phyloP scores from a whole-genome alignment of 2,329 filamentous ascomycete genomes.

The Diatrype stigma region DNA sequence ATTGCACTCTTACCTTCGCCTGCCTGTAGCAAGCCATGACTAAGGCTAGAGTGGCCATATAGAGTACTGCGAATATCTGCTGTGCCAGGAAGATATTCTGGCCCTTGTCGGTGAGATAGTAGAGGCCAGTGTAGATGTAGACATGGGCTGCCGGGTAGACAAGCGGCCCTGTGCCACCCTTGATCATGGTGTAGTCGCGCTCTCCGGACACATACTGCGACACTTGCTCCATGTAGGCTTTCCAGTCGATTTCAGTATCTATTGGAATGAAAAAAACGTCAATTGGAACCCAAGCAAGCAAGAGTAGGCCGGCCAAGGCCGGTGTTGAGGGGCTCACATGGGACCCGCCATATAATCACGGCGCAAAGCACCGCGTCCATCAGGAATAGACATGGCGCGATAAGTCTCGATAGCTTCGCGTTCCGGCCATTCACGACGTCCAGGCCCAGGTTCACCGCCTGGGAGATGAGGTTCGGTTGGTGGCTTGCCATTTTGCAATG shows the following conservation, averaged over 20 bases:
- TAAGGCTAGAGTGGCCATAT: conserved; percentile 68
- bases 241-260: conserved; percentile 98
- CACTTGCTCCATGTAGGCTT: conserved; percentile 93
- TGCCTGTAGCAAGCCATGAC: conserved; percentile 80
- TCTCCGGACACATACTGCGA: conserved; percentile 76
- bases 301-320: no score
- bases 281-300: not conserved
- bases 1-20: conserved; percentile 53
- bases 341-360: conserved; percentile 73
- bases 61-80: conserved; percentile 74
- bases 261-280: not conserved
- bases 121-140: conserved; percentile 80
- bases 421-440: conserved; percentile 47
- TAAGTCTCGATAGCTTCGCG: conserved; percentile 39
- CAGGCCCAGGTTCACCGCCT: conserved; percentile 28
- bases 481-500: conserved; percentile 17
- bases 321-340: conserved; percentile 61
- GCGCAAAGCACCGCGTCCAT: conserved; percentile 69
- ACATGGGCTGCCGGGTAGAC: conserved; percentile 95
- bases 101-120: conserved; percentile 72
- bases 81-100: conserved; percentile 77
- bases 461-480: conserved; percentile 17
- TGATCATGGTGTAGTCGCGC: conserved; percentile 80
- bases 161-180: conserved; percentile 84
- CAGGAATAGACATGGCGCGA: conserved; percentile 61